These are phyloP conservation scores for Alternaria dauci DNA, from an alignment of 2,329 filamentous ascomycete genomes.

Conservation along the genomic window DNA sequence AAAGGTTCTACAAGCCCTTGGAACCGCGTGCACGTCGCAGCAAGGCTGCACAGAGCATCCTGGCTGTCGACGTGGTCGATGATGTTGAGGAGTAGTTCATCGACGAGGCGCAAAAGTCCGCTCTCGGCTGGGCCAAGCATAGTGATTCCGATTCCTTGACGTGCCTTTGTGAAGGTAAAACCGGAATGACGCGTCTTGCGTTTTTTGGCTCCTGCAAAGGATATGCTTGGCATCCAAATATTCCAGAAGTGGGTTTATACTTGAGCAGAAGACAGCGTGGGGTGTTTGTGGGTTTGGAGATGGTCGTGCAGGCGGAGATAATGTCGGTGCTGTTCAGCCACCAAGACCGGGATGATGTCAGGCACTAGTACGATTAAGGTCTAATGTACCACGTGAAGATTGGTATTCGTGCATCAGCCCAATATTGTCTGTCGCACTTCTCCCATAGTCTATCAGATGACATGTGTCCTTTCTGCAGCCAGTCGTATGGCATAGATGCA, in stretches of 20 bases:
- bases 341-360: conserved; percentile 13
- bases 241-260: neutral
- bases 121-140: conserved; percentile 24
- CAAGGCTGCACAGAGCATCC: conserved; percentile 37
- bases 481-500: neutral
- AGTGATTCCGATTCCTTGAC: conserved; percentile 24
- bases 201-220: conserved; percentile 36
- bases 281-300: neutral
- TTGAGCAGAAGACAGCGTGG: neutral
- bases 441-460: neutral
- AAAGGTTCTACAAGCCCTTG: conserved; percentile 46
- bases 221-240: conserved; percentile 34
- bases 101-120: conserved; percentile 40
- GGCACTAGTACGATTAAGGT: neutral
- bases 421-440: neutral
- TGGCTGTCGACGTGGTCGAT: conserved; percentile 42
- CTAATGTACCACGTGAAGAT: conserved; percentile 1
- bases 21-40: conserved; percentile 41
- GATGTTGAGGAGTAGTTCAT: conserved; percentile 47
- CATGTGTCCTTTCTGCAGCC: neutral
- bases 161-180: conserved; percentile 31
- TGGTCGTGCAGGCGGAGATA: conserved; percentile 3
- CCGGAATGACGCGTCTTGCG: conserved; percentile 41
- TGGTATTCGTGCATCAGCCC: neutral
- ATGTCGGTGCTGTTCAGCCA: neutral